Evolutionary conservation across 164 flowering plant species (phyloP), one percentile per base, ranked within the genome.

Genomic region (Vitis rotundifolia): DNA sequence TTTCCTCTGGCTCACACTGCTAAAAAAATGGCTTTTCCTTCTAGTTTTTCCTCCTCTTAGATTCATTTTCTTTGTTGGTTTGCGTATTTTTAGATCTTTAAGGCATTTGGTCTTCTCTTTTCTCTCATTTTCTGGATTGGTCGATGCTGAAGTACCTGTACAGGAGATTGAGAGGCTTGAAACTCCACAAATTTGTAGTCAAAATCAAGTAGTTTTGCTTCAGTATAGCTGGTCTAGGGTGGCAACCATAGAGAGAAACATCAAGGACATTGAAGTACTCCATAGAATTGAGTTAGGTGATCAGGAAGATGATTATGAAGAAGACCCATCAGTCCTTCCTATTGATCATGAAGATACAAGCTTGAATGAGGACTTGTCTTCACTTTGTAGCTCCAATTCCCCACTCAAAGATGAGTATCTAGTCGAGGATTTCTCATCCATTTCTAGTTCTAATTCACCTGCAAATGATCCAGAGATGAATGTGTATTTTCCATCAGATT

Each of bases 1-100:
- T 47, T 76, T 76, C 69, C 58, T 86, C 14, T 88, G 85, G 82
- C 59, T 78, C 11, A 71, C 64, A 61, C 12, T 44, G 31, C 66
- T 82, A 49, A 56, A 22, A 47, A 68, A 2, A 37, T 72, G 67
- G 71, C 6, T 81, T 48, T 18, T 61, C 13, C 18, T n/a, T 70
- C 0, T 51, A 11, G 15, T 79, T 44, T 67, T 69, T 51, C 62
- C 70, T 51, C 64, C 70, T 50, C 19, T 75, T 49, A 65, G 60
- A 26, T 3, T 19, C 67, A n/a, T 69, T 50, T 49, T 68, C 60
- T 50, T 59, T 64, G 48, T 64, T 37, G 16, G 44, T 50, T 53
- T 44, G 47, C 63, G 47, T 71, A 66, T 64, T 51, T 68, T 66
- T 14, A 28, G 31, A 57, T 47, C 59, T 14, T 14, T 71, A 2